phyloP scores from a whole-genome alignment of 2,329 filamentous ascomycete species.

The Xylaria sp. region DNA sequence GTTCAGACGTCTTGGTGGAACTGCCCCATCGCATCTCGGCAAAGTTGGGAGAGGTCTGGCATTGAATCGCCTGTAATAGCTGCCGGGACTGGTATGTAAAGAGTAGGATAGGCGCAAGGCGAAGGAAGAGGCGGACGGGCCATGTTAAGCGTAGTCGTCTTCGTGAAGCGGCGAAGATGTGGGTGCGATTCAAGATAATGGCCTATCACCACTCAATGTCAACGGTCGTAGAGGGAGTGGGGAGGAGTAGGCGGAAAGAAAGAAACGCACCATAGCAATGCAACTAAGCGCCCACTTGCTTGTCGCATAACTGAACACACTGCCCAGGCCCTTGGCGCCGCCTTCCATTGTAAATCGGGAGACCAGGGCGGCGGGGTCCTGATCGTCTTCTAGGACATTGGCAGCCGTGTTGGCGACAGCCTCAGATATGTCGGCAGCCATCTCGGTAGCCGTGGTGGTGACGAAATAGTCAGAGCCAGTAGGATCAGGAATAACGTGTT shows the following conservation, averaged over 20 bases:
- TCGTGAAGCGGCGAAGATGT: slow-evolving; percentile 91
- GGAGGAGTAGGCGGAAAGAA: not conserved
- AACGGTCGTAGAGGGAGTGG: slow-evolving; percentile 16
- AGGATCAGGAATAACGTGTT: slow-evolving; percentile 56
- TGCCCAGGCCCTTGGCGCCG: slow-evolving; percentile 76
- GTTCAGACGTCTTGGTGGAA: slow-evolving; percentile 69
- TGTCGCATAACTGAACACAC: slow-evolving; percentile 89
- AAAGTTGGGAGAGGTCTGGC: slow-evolving; percentile 85
- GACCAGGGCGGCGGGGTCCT: slow-evolving; percentile 55
- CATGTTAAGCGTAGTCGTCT: slow-evolving; percentile 81
- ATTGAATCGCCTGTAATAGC: slow-evolving; percentile 87
- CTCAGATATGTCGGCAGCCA: slow-evolving; percentile 55
- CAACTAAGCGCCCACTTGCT: slow-evolving; percentile 93
- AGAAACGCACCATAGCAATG: slow-evolving; percentile 73
- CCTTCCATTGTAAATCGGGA: slow-evolving; percentile 66
- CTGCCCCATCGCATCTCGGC: slow-evolving; percentile 76
- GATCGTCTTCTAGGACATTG: slow-evolving; percentile 57
- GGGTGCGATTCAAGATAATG: slow-evolving; percentile 87
- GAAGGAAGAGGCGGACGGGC: slow-evolving; percentile 75
- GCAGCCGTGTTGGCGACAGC: slow-evolving; percentile 54
- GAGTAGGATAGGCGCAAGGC: slow-evolving; percentile 76
- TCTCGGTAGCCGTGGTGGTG: slow-evolving; percentile 61
- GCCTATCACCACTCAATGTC: slow-evolving; percentile 60
- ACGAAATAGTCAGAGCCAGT: slow-evolving; percentile 57
- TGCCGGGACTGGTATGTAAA: slow-evolving; percentile 75